Base-by-base conservation (phyloP, 2,329 filamentous ascomycete genomes). In the Acrodontium crateriforme region DNA sequence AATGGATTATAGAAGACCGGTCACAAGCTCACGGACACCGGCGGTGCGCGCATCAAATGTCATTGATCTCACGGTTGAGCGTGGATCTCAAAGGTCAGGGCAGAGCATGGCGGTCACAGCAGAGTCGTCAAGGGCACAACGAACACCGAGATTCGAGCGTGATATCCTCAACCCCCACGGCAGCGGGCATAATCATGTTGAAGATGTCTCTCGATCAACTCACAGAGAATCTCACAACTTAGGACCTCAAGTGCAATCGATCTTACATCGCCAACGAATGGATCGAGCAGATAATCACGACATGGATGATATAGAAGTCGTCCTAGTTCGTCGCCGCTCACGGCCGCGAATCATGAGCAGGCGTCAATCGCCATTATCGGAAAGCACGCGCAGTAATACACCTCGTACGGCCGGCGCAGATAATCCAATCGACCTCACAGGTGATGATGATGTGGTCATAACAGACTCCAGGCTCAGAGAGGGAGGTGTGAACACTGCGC, bases 1-100 rank as follows among this genome's bases (percentile, higher is more conserved):
- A 3, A 53, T 60, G 24, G 69, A 73, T 37, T 66, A 58, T 36
- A 55, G 69, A 33, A 55, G 65, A 34, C 69, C 69, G 2, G 49
- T 57, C 10, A 55, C 58, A 50, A 56, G 51, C 10, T 34, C 39
- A 10, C 18, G 13, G 25, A 30, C 25, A 18, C 20, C 32, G 17
- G 32, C 27, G 22, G 18, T 24, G 13, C 17, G 20, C 11, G 31
- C 32, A 27, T 19, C n/a, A n/a, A n/a, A 30, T 17, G 37, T 55
- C 3, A 54, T 60, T 27, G 53, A 59, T 35, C 45, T 58, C 23
- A 60, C 56, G 17, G 40, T 32, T 16, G 38, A 45, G n/a, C n/a
- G n/a, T n/a, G n/a, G n/a, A n/a, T n/a, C n/a, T n/a, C n/a, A n/a
- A n/a, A n/a, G n/a, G n/a, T n/a, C n/a, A n/a, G n/a, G n/a, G n/a